These are phyloP conservation scores for Ascochyta koolunga DNA, from an alignment of 2,329 filamentous ascomycete species.

Conservation along the genomic window DNA sequence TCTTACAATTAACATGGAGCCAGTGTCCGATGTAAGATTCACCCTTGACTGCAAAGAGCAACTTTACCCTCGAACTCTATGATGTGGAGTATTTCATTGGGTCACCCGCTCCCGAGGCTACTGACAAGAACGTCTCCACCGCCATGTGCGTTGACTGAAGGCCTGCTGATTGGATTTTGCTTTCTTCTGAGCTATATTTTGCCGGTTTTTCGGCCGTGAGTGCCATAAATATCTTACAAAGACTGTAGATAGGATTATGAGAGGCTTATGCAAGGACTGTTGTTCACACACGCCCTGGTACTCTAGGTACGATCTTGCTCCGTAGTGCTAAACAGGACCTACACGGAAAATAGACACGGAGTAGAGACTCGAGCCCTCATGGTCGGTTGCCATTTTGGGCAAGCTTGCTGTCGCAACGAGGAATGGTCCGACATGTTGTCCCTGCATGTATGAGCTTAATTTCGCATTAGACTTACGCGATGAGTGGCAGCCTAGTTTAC, in stretches of 20 bases:
- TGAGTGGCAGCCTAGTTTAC: constrained; percentile 3
- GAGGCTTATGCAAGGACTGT: background rate
- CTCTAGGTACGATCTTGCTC: background rate
- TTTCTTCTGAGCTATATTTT: constrained; percentile 1
- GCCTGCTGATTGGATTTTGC: constrained; percentile 1
- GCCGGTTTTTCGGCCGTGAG: constrained; percentile 11
- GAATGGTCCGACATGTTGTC: constrained; percentile 8
- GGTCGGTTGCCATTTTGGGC: background rate
- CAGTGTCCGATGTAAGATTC: constrained; percentile 15
- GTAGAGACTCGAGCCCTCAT: background rate
- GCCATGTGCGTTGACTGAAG: constrained; percentile 10
- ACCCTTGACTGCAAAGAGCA: constrained; percentile 21
- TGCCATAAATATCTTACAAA: background rate
- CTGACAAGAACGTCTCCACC: constrained; percentile 11
- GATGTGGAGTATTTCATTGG: constrained; percentile 9
- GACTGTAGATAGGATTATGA: background rate
- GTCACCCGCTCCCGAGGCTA: constrained; percentile 16
- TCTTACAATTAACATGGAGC: constrained; percentile 16
- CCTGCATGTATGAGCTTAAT: constrained; percentile 2
- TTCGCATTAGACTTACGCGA: constrained; percentile 1
- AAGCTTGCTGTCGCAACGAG: constrained; percentile 5
- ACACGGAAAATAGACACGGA: background rate
- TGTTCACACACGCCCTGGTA: background rate
- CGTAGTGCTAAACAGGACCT: background rate
- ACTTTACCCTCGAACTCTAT: constrained; percentile 16